Evolutionary conservation across 306 rosid genomes (phyloP), one percentile per base, ranked within the genome.

Genomic region (Gastrolobium villosum): DNA sequence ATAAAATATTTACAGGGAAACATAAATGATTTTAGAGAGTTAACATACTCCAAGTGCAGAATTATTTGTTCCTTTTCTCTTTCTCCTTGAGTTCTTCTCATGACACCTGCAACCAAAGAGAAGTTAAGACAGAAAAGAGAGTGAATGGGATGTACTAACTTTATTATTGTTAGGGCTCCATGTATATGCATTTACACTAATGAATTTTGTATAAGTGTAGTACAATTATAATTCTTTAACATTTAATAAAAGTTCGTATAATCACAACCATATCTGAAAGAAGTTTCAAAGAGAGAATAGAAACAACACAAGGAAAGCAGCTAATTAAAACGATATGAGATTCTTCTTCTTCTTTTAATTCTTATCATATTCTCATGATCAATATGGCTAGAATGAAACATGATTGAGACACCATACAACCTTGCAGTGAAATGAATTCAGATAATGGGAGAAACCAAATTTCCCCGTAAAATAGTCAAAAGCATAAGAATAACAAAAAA

Each of bases 31-130:
- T 49, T 32, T 64, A 36, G 65, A 49, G 53, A 57, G 32, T 13
- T 14, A 77, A 71, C 71, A 69, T 83, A 87, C 90, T 40, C 76
- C 79, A 55, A 81, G 75, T 64, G 65, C 39, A 9, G 54, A 57
- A 13, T 32, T 75, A 75, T 69, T 71, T 36, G 54, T 67, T 45
- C 68, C 72, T 31, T 5, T 75, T 62, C 79, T 70, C 61, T 40
- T 88, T 81, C 83, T 77, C 61, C 64, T 85, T 61, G 79, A 75
- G 15, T 26, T 70, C 71, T 78, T 75, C 39, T 53, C 31, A 6
- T 4, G 28, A 78, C 31, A 45, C 55, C 63, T 74, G 75, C 71
- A 7, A 63, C 44, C 72, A 78, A 53, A 41, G 43, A 13, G 9
- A 54, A 66, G 75, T 66, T 66, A 14, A 14, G 20, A 40, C 41